Percentiles rank a stretch among this genome's conserved stretches.
Evolutionary conservation across 768 basidiomycete genomes (phyloP).

Genomic region (Amanita fuliginea): DNA sequence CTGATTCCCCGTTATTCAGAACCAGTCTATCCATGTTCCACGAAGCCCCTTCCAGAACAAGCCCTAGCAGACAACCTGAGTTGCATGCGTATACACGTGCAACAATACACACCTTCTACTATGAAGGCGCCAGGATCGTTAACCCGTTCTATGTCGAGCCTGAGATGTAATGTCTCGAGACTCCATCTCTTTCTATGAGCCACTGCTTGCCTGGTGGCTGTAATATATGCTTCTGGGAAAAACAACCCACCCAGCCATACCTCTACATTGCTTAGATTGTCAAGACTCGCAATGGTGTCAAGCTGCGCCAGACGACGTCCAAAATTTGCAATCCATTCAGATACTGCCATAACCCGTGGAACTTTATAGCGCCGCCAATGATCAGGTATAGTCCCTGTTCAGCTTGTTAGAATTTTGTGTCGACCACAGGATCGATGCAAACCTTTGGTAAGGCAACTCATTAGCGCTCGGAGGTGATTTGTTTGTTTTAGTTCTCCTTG

Average conservation of each 20-base stretch:
- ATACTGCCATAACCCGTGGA: conserved; percentile 67
- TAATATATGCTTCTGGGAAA: conserved; percentile 94
- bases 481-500: conserved; percentile 88
- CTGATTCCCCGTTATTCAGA: conserved; percentile 81
- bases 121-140: conserved; percentile 74
- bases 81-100: not conserved
- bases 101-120: conserved; percentile 61
- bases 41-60: conserved; percentile 78
- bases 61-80: conserved; percentile 35
- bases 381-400: conserved; percentile 70
- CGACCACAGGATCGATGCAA: conserved; percentile 4
- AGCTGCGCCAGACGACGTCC: conserved; percentile 75
- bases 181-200: conserved; percentile 91
- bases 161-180: conserved; percentile 74
- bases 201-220: conserved; percentile 91
- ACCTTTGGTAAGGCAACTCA: conserved; percentile 90
- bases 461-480: conserved; percentile 85
- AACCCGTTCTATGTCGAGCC: conserved; percentile 73
- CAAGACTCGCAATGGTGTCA: conserved; percentile 52
- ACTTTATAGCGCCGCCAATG: conserved; percentile 92
- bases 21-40: conserved; percentile 60
- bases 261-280: conserved; percentile 57
- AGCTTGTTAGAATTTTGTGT: not conserved
- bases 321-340: conserved; percentile 80
- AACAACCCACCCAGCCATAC: conserved; percentile 93